Conservation (phyloP, 192 early-diverging fungal genomes). For the Backusella psychrophila region DNA sequence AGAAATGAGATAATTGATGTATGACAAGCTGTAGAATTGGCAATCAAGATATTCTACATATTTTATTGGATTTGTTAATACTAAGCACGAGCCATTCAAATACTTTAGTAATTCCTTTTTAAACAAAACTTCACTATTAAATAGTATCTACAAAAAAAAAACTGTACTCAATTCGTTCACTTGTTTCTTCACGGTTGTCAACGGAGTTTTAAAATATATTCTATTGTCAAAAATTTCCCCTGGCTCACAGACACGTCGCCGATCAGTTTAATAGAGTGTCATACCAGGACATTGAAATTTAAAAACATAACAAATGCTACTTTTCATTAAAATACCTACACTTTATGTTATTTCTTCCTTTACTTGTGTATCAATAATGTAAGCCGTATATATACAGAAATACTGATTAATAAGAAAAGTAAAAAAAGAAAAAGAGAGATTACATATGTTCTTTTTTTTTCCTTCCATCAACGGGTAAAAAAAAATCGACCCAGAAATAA, state of each 20-base stretch:
- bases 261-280: not conserved
- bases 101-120: not conserved
- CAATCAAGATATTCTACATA: not conserved
- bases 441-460: not conserved
- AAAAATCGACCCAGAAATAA: not conserved
- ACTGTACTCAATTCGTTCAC: not conserved
- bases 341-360: not conserved
- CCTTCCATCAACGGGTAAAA: not conserved
- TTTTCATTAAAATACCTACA: not conserved
- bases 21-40: not conserved
- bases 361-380: not conserved
- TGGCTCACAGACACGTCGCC: not conserved
- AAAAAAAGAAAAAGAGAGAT: not conserved
- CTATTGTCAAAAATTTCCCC: slow-evolving; percentile 1
- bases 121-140: not conserved
- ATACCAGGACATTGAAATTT: not conserved
- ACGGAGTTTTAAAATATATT: not conserved
- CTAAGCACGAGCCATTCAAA: not conserved
- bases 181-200: not conserved
- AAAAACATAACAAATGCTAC: not conserved
- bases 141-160: not conserved
- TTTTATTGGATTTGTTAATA: not conserved
- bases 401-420: not conserved
- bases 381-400: not conserved
- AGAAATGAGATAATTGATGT: not conserved